These are phyloP conservation scores for Trichoderma pleuroti DNA, from an alignment of 2,329 filamentous ascomycete genomes.

Conservation along the genomic window DNA sequence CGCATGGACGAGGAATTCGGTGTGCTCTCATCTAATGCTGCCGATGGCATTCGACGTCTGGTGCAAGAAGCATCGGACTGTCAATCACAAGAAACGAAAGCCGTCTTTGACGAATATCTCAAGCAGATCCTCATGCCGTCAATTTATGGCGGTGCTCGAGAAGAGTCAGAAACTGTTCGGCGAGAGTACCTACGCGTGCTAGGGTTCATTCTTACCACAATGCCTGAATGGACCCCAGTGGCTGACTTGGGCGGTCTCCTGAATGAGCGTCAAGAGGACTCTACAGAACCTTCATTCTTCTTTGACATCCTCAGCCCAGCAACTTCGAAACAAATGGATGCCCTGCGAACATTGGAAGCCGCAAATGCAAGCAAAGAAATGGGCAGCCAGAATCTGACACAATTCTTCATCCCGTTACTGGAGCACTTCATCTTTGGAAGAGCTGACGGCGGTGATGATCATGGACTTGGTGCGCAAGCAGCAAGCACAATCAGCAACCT, in stretches of 20 bases:
- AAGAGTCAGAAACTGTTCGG: conserved; percentile 78
- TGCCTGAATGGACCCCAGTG: conserved; percentile 67
- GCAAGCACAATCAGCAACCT: conserved; percentile 75
- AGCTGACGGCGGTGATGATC: conserved; percentile 68
- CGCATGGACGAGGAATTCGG: conserved; percentile 84
- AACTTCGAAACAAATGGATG: conserved; percentile 78
- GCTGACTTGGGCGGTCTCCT: conserved; percentile 71
- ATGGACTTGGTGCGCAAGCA: conserved; percentile 82
- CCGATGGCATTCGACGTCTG: conserved; percentile 75
- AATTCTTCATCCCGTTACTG: conserved; percentile 85
- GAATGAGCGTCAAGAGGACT: conserved; percentile 59
- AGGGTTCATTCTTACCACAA: conserved; percentile 69
- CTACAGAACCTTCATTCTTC: conserved; percentile 71
- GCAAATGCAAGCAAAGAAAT: conserved; percentile 64
- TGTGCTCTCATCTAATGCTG: conserved; percentile 74
- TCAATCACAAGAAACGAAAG: conserved; percentile 30
- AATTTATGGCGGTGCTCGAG: conserved; percentile 70
- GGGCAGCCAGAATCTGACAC: conserved; percentile 72
- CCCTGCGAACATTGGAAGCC: conserved; percentile 70
- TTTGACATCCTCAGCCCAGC: conserved; percentile 89
- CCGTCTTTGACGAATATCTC: conserved; percentile 56
- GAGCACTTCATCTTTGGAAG: conserved; percentile 92
- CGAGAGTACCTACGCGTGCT: conserved; percentile 78
- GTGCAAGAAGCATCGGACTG: conserved; percentile 59
- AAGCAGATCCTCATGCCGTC: conserved; percentile 67